These are phyloP conservation scores for Lasiosphaeris hirsuta DNA, from an alignment of 495 filamentous ascomycete species.

Conservation along the genomic window DNA sequence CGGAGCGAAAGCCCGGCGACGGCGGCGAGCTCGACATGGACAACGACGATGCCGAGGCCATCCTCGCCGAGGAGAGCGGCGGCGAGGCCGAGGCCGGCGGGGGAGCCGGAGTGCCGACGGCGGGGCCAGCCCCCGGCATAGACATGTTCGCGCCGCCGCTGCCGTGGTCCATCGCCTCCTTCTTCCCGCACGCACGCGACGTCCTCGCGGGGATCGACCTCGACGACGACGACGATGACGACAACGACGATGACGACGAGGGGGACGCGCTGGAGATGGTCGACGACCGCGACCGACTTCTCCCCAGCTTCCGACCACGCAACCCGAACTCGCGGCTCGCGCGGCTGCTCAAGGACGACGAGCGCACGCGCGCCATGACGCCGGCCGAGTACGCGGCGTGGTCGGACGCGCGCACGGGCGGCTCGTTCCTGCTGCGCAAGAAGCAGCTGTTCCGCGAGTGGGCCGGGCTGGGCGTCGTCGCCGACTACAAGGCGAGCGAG, in stretches of 20 bases:
- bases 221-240: background rate
- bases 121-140: too few species aligned
- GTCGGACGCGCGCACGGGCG: background rate
- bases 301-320: too few species aligned
- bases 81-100: too few species aligned
- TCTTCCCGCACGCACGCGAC: background rate
- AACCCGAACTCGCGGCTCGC: too few species aligned
- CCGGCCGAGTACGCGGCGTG: background rate
- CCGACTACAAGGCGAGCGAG: background rate
- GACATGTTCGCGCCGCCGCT: background rate
- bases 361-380: background rate
- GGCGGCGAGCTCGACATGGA: background rate
- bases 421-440: too few species aligned
- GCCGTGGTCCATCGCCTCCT: background rate
- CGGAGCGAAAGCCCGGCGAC: background rate
- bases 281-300: too few species aligned
- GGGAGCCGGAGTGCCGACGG: too few species aligned
- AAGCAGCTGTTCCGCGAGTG: conserved; percentile 21
- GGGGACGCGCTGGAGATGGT: too few species aligned
- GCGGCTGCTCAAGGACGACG: background rate
- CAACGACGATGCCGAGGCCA: background rate
- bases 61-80: background rate
- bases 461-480: background rate
- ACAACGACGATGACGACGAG: too few species aligned
- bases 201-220: background rate